A percentile compares a stretch with the other conserved stretches of the same genome.
Conservation (phyloP, 352 stramenopile species). For the Globisporangium spinosum region DNA sequence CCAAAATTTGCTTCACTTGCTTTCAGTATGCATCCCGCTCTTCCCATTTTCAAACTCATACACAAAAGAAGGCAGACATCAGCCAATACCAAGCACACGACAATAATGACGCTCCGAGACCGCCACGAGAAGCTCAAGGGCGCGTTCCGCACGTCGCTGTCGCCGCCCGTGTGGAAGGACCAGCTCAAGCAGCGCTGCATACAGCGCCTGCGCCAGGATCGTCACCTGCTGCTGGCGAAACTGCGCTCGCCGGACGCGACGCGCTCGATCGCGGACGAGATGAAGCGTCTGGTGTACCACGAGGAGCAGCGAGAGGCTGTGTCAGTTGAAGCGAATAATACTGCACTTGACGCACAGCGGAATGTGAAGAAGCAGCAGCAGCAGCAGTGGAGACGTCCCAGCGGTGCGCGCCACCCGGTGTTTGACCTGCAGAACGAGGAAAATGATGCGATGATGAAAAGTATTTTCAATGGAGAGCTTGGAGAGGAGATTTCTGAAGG, state of each 20-base stretch:
- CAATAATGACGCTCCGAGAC: slow-evolving; percentile 15
- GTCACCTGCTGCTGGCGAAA: slow-evolving; percentile 52
- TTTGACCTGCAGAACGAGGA: slow-evolving; percentile 29
- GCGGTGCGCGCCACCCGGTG: slow-evolving; percentile 25
- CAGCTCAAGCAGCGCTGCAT: slow-evolving; percentile 73
- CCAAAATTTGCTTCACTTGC: slow-evolving; percentile 5
- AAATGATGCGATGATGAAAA: slow-evolving; percentile 9
- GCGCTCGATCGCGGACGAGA: slow-evolving; percentile 53
- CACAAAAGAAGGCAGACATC: background rate
- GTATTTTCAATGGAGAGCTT: background rate
- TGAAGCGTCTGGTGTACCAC: slow-evolving; percentile 52
- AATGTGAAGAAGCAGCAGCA: background rate
- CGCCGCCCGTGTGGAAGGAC: slow-evolving; percentile 71
- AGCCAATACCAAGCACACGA: background rate
- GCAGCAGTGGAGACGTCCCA: background rate
- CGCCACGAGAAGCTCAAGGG: slow-evolving; percentile 21
- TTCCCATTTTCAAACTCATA: slow-evolving; percentile 6
- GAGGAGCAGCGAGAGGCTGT: slow-evolving; percentile 26
- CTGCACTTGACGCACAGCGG: background rate
- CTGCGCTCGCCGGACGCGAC: slow-evolving; percentile 48
- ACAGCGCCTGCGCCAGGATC: slow-evolving; percentile 60
- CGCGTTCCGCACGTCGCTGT: slow-evolving; percentile 42
- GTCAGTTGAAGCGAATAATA: background rate
- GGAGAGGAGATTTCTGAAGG: background rate
- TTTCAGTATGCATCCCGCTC: background rate